phyloP scores from a whole-genome alignment of 371 early-diverging fungal genomes.

The Mortierella sp. region DNA sequence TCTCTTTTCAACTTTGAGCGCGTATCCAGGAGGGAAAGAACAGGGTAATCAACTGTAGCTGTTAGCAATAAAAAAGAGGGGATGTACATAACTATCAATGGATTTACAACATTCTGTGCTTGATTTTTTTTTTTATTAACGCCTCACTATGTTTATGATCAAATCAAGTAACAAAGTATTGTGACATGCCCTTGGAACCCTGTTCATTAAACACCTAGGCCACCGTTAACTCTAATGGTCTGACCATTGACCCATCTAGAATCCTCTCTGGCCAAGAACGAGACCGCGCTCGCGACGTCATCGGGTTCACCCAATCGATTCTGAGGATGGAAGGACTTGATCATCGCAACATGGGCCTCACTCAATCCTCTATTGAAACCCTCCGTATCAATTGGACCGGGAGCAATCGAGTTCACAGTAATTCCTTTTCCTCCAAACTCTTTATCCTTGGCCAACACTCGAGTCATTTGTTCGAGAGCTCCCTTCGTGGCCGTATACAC shows the following conservation, averaged over 20 bases:
- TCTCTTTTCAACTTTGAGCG: too few relatives aligned
- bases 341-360: constrained; percentile 9
- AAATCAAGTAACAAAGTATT: too few relatives aligned
- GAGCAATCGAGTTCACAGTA: constrained; percentile 33
- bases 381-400: constrained; percentile 40
- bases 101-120: too few relatives aligned
- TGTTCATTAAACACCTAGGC: background rate
- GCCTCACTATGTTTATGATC: too few relatives aligned
- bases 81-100: too few relatives aligned
- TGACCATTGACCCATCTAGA: constrained; percentile 38
- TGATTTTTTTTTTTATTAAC: too few relatives aligned
- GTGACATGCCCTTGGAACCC: background rate
- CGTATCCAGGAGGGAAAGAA: too few relatives aligned
- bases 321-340: constrained; percentile 14
- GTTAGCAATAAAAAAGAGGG: too few relatives aligned
- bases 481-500: constrained; percentile 35
- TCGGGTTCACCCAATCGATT: constrained; percentile 16
- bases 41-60: too few relatives aligned
- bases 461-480: constrained; percentile 31
- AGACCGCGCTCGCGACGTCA: constrained; percentile 23
- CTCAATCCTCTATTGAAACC: constrained; percentile 9
- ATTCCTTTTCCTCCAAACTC: constrained; percentile 25
- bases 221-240: constrained; percentile 30
- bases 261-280: constrained; percentile 24
- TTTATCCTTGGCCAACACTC: constrained; percentile 27